These are phyloP conservation scores for Pyrenochaeta sp. DNA, from an alignment of 2,329 filamentous ascomycete species.

Conservation along the genomic window DNA sequence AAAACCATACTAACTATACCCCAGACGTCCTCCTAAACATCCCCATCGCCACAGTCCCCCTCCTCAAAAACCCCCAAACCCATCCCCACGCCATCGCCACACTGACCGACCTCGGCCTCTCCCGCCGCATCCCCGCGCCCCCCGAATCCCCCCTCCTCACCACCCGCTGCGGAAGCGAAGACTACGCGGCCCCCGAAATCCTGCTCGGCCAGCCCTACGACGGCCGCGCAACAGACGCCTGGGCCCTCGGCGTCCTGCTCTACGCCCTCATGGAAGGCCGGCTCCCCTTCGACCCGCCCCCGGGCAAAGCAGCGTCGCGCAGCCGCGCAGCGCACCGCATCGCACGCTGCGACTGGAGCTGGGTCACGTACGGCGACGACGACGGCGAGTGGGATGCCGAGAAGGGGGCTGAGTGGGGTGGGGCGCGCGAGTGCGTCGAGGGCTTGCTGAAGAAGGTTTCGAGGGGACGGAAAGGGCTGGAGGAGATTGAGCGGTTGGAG, in stretches of 20 bases:
- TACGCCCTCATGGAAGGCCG: constrained; percentile 94
- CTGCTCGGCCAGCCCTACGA: constrained; percentile 96
- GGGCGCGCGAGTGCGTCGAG: constrained; percentile 83
- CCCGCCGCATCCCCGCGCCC: constrained; percentile 75
- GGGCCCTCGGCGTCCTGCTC: constrained; percentile 91
- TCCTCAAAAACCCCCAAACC: constrained; percentile 69
- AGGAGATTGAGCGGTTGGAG: constrained; percentile 72
- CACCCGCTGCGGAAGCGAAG: constrained; percentile 93
- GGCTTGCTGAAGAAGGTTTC: constrained; percentile 82
- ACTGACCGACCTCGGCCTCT: constrained; percentile 89
- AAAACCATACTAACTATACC: constrained; percentile 38
- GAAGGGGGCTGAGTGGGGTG: constrained; percentile 70
- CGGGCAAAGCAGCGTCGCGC: constrained; percentile 77
- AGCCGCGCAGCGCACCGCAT: constrained; percentile 90
- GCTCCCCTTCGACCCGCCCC: constrained; percentile 89
- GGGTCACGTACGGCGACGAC: constrained; percentile 83
- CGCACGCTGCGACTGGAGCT: constrained; percentile 92
- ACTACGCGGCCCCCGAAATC: constrained; percentile 96
- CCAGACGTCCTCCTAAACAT: constrained; percentile 91
- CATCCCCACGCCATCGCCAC: constrained; percentile 87
- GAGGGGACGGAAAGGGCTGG: constrained; percentile 74
- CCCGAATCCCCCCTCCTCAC: constrained; percentile 86
- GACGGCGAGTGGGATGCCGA: constrained; percentile 85
- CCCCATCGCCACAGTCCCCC: constrained; percentile 70
- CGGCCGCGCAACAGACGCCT: constrained; percentile 88